phyloP scores from a whole-genome alignment of 1,284 basidiomycete species.

The Ganoderma leucocontextum region DNA sequence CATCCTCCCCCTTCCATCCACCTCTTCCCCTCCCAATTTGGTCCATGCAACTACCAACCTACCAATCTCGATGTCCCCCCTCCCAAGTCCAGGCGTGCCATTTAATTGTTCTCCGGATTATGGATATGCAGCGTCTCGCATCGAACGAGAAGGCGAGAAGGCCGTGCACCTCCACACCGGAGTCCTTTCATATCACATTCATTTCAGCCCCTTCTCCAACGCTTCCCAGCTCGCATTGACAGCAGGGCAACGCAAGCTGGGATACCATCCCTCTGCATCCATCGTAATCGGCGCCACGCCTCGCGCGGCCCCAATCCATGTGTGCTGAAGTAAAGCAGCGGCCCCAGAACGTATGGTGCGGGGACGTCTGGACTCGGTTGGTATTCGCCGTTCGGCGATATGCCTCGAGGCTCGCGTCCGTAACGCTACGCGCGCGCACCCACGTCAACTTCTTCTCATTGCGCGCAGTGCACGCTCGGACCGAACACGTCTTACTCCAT shows the following conservation, averaged over 20 bases:
- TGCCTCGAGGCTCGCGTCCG: too few relatives aligned
- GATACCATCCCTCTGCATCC: not conserved
- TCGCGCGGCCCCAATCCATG: not conserved
- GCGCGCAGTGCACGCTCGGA: not conserved
- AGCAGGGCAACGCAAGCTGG: not conserved
- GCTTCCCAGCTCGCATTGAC: not conserved
- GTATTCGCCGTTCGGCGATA: not conserved
- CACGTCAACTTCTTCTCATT: not conserved
- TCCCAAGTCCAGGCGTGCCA: not conserved
- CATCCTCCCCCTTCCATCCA: not conserved
- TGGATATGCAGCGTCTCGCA: not conserved
- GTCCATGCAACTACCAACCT: not conserved
- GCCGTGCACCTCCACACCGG: not conserved
- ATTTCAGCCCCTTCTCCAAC: not conserved
- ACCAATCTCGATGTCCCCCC: not conserved
- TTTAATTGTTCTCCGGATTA: not conserved
- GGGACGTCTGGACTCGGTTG: not conserved
- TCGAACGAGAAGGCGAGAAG: not conserved
- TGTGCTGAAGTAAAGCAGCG: not conserved
- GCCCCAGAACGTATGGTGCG: too few relatives aligned
- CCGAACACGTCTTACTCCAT: not conserved
- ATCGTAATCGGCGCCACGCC: not conserved
- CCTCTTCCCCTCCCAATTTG: not conserved
- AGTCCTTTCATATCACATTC: slow-evolving; percentile 2
- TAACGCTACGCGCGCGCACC: not conserved